A percentile compares a stretch with the other conserved stretches of the same genome.
phyloP scores from a whole-genome alignment of 768 basidiomycete genomes.

The Mycena indigotica region DNA sequence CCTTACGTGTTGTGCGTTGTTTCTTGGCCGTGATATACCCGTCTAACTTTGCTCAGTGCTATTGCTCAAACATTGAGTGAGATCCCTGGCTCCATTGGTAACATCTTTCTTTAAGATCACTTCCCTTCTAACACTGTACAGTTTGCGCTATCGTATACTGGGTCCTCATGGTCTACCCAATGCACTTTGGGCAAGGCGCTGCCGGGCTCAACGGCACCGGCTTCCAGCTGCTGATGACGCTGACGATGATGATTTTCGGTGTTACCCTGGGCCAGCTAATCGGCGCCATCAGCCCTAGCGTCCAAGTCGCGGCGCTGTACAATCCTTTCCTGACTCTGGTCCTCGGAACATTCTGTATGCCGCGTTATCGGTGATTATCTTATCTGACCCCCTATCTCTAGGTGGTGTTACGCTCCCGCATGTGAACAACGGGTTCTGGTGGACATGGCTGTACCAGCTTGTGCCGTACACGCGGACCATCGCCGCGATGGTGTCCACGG shows the following conservation, averaged over 20 bases:
- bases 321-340: conserved; percentile 74
- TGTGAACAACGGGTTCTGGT: conserved; percentile 53
- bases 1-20: conserved; percentile 68
- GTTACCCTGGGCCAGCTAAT: conserved; percentile 77
- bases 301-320: conserved; percentile 78
- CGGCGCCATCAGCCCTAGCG: conserved; percentile 73
- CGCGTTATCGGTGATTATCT: background rate
- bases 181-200: conserved; percentile 65
- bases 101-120: background rate
- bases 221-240: conserved; percentile 68
- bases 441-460: conserved; percentile 76
- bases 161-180: conserved; percentile 72
- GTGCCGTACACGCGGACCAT: conserved; percentile 72
- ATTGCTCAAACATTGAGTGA: conserved; percentile 81
- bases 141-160: conserved; percentile 76
- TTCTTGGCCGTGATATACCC: background rate
- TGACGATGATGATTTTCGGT: conserved; percentile 66
- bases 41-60: conserved; percentile 31
- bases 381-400: conserved; percentile 65
- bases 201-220: conserved; percentile 64
- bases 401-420: conserved; percentile 29
- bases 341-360: conserved; percentile 64
- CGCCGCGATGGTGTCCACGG: conserved; percentile 75
- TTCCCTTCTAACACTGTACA: conserved; percentile 37
- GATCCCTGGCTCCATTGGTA: conserved; percentile 46